Evolutionary conservation across 2,329 filamentous ascomycete genomes (phyloP), one percentile per base, ranked within the genome.

Genomic region (Botryotinia convoluta): DNA sequence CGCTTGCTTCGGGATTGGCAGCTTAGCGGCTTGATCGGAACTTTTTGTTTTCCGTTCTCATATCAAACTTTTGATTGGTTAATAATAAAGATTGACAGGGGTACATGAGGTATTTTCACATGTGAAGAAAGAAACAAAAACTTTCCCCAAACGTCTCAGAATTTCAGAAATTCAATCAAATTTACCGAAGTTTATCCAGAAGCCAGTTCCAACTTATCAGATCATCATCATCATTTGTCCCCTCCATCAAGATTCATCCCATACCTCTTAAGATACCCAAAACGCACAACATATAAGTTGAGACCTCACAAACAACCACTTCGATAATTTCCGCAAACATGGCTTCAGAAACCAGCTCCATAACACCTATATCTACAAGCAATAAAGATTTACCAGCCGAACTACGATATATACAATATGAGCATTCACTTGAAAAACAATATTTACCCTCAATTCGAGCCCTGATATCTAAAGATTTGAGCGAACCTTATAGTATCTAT

Each of bases 401-500:
- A 76, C 82, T 91, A 62, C 82, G 84, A 69, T 91, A 90, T 78
- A 84, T 90, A 48, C 89, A 90, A 78, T 91, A 91, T 79, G 84
- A 89, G 73, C 89, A 91, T 80, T 82, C 82, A 16, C 84, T 91
- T 32, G 90, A 91, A 79, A 83, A 86, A 61, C 82, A 88, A 81
- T 88, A 96, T 81, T 90, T 99, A 60, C 90, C 94, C 51, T 90
- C 94, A 60, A 98, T 99, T 83, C 91, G 95, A 72, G 91, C 95
- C 73, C 85, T 99, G 80, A 99, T 99, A 80, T 96, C 95, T 62
- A 97, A 95, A 80, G 96, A 98, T 81, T 87, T 99, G 68, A 98
- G 95, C 78, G 96, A 99, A 83, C 96, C 96, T 1, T 99, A 99
- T 83, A 98, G 95, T 84, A 98, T 99, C 81, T 99, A 99, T 84